phyloP scores from a whole-genome alignment of 495 filamentous ascomycete genomes.

The Penicillium canescens region DNA sequence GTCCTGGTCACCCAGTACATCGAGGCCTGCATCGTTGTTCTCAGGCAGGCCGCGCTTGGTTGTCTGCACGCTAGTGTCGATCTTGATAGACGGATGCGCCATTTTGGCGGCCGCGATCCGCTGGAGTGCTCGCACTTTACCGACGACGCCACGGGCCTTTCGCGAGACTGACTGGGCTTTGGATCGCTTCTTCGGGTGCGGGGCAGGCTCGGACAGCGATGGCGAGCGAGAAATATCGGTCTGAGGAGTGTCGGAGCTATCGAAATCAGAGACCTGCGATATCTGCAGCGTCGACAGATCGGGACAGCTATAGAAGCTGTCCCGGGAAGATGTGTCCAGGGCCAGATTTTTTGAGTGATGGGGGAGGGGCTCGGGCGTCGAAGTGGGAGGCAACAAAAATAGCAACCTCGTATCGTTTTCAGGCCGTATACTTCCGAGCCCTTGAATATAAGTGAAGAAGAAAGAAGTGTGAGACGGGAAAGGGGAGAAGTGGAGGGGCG shows the following conservation, averaged over 20 bases:
- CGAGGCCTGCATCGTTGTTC: conserved; percentile 36
- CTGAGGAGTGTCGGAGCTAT: conserved; percentile 26
- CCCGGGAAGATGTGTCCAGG: conserved; percentile 44
- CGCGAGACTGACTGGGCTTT: conserved; percentile 37
- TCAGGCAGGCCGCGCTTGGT: conserved; percentile 43
- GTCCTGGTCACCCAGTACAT: conserved; percentile 34
- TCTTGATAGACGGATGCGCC: conserved; percentile 48
- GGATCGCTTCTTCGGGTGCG: conserved; percentile 31
- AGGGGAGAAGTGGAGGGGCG: conserved; percentile 10
- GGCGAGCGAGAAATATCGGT: conserved; percentile 36
- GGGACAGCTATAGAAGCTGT: conserved; percentile 54
- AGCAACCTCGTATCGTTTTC: conserved; percentile 22
- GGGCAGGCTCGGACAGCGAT: conserved; percentile 34
- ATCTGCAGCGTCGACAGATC: conserved; percentile 47
- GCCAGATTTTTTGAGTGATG: conserved; percentile 45
- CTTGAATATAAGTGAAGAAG: conserved; percentile 1
- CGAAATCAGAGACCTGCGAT: conserved; percentile 6
- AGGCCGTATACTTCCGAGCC: conserved; percentile 8
- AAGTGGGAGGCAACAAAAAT: conserved; percentile 23
- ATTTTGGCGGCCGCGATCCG: conserved; percentile 48
- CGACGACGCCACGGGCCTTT: conserved; percentile 50
- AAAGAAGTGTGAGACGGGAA: conserved; percentile 4
- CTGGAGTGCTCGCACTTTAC: conserved; percentile 48
- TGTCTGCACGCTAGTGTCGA: conserved; percentile 44
- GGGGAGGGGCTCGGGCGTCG: conserved; percentile 23